These are phyloP conservation scores for Pyrus bretschneideri DNA, from an alignment of 306 rosid species.

Conservation along the genomic window DNA sequence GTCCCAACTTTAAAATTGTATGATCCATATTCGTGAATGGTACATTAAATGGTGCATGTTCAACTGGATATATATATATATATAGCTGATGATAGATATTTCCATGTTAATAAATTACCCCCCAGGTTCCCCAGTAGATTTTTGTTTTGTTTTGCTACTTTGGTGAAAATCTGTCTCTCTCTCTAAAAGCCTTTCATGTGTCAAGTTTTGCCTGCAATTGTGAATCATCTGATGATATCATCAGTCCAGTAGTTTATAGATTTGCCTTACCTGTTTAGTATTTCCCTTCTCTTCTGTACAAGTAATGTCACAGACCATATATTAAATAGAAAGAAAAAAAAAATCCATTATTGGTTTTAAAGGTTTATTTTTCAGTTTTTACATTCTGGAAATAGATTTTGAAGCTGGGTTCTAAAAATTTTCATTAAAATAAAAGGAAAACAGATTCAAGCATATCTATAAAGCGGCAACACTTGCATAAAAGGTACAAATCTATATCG, in stretches of 20 bases:
- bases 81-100: background rate
- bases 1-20: conserved; percentile 2
- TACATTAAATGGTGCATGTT: conserved; percentile 1
- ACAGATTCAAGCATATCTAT: background rate
- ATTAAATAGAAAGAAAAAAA: background rate
- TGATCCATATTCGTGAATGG: conserved; percentile 2
- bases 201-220: background rate
- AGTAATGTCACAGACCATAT: background rate
- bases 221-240: background rate
- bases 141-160: conserved; percentile 7
- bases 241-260: background rate
- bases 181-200: background rate
- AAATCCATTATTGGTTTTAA: background rate
- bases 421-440: background rate
- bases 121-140: background rate
- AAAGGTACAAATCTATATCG: background rate
- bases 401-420: background rate
- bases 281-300: background rate
- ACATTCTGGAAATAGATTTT: background rate
- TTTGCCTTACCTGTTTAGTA: background rate
- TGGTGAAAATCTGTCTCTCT: conserved; percentile 1
- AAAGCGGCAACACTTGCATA: background rate
- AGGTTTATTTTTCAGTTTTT: background rate
- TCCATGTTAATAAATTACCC: background rate
- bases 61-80: background rate